Base-by-base conservation (phyloP, 1,139 yeast species). In the Magnusiomyces starmeri region DNA sequence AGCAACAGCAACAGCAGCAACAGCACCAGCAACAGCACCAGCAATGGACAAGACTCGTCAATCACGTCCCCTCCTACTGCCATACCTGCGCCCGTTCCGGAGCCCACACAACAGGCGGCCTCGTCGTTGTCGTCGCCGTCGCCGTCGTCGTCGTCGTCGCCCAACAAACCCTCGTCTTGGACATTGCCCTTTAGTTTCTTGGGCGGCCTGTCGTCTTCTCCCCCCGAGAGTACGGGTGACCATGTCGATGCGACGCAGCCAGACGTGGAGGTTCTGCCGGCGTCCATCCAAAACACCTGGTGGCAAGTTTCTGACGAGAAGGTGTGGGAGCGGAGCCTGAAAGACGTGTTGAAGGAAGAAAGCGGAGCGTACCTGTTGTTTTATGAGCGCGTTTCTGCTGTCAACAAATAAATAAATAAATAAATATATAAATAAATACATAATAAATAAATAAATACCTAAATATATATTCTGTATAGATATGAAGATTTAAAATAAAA, bases 251-350 rank as follows among this genome's bases (percentile, higher is more conserved):
- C 37, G 2, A 48, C 40, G 3, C 45, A 22, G 43, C 43, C n/a
- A n/a, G n/a, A n/a, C n/a, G n/a, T 45, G 18, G 54, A 51, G 32
- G 55, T 54, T 35, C 53, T 47, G 49, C 49, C 53, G 14, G 51
- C 54, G n/a, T 53, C 50, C 25, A 46, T 43, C 34, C 40, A 74
- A 7, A 79, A 79, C 54, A 74, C 77, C 18, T 90, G 80, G 72
- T 90, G 97, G 97, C 76, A 86, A 60, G 79, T 89, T 27, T 86
- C 94, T 57, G 97, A 90, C 67, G 75, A 87, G 2, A 73, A 72
- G 41, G 79, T 85, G 3, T 70, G 78, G 48, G 96, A 88, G 64
- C 82, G 78, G 26, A 73, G 79, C n/a, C 68, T 73, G 14, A 69
- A 72, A 1, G 78, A 82, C 20, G 87, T 88, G 1, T 70, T 87